Evolutionary conservation across 257 asterid species (phyloP).

Genomic region (Scutellaria baicalensis): DNA sequence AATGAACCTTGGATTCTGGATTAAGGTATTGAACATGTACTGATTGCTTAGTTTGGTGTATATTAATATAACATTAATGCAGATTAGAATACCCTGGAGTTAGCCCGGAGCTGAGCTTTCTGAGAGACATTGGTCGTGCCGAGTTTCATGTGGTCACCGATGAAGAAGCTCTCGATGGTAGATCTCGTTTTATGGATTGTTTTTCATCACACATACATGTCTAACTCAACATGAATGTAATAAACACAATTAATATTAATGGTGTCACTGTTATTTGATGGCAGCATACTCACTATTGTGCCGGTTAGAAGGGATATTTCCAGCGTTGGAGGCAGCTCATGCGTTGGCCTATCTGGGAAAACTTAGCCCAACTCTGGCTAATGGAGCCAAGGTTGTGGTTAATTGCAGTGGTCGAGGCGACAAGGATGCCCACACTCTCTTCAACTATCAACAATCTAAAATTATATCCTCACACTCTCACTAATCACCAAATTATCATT

Average conservation of each 20-base stretch:
- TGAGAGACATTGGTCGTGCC: conserved; percentile 63
- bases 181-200: background rate
- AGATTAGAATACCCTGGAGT: conserved; percentile 80
- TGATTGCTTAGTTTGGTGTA: too few relatives aligned
- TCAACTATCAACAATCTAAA: conserved; percentile 18
- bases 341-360: conserved; percentile 60
- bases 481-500: background rate
- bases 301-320: conserved; percentile 62
- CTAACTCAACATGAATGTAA: too few relatives aligned
- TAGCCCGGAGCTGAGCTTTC: conserved; percentile 72
- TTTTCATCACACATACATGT: too few relatives aligned
- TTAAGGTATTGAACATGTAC: too few relatives aligned
- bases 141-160: conserved; percentile 49
- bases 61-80: too few relatives aligned
- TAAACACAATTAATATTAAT: too few relatives aligned
- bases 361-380: conserved; percentile 42
- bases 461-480: background rate
- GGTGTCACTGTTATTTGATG: background rate
- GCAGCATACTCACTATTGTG: conserved; percentile 54
- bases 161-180: conserved; percentile 64
- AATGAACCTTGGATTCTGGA: too few relatives aligned
- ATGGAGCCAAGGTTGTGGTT: conserved; percentile 61
- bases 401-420: conserved; percentile 78
- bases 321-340: conserved; percentile 74
- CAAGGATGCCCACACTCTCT: conserved; percentile 48